Base-by-base conservation (phyloP, 1,139 yeast genomes). In the Kazachstania sp. region DNA sequence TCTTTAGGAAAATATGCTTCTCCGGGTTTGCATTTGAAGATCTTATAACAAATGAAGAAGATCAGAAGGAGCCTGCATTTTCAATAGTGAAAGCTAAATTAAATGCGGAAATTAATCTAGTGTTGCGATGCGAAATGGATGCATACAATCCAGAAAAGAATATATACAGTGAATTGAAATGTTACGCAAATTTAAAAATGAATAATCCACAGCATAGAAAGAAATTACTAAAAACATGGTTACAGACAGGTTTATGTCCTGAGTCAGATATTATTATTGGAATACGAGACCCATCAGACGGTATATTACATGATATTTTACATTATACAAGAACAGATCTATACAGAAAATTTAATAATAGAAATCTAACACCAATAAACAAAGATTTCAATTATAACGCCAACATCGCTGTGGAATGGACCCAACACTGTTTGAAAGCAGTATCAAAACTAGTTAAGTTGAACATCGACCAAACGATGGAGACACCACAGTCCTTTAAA, bases 1-100 rank as follows among this genome's bases (percentile, higher is more conserved):
- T 46, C 41, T 30, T 48, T 3, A 51, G 52, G 20, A 59, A 54
- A 42, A 54, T 59, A 18, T 53, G 59, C 37, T 55, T 58, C 42
- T 59, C 64, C 23, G 67, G 67, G 3, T 60, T 60, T 48, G 63
- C 59, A 11, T 51, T 64, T n/a, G 67, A 64, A 45, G 53, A 58
- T 47, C 45, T 60, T 16, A 40, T 60, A 11, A 49, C 55, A 34
- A 43, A 46, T 40, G 39, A 41, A 19, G 40, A 45, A 11, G 20
- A 34, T n/a, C n/a, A n/a, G 18, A 37, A 37, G 8, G 47, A 37
- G 4, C 50, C 55, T 1, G 53, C 53, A 18, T 63, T 57, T 41
- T 57, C 63, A 1, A 48, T 62, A 7, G 57, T 60, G 1, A 62
- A 60, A 37, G 58, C 55, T 23, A 41, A 45, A 20, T 30, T 61